phyloP scores from a whole-genome alignment of 164 flowering plant species.

The Pachysandra terminalis region DNA sequence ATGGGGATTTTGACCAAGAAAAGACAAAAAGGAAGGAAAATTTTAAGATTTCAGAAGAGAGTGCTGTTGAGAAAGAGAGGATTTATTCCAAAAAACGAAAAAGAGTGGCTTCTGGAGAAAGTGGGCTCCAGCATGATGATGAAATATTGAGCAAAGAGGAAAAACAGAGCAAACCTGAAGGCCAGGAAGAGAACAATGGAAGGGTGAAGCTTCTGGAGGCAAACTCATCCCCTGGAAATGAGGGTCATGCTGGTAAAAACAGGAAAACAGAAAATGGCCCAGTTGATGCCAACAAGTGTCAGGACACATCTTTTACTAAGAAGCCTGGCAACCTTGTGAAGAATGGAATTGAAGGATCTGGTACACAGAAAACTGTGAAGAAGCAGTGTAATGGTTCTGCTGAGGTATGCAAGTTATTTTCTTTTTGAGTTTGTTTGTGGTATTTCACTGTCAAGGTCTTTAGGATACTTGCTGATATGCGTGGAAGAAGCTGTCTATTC shows the following conservation, averaged over 20 bases:
- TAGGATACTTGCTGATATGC: not conserved
- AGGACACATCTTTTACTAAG: constrained; percentile 4
- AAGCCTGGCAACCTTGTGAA: constrained; percentile 15
- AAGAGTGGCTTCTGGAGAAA: constrained; percentile 39
- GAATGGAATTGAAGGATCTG: constrained; percentile 23
- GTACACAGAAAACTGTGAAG: constrained; percentile 20
- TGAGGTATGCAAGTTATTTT: constrained; percentile 40
- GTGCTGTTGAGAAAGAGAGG: constrained; percentile 16
- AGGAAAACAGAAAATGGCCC: constrained; percentile 19
- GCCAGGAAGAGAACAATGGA: constrained; percentile 22
- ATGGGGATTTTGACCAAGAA: constrained; percentile 6
- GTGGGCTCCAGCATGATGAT: constrained; percentile 19
- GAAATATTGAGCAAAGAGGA: constrained; percentile 25
- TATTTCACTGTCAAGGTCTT: not conserved
- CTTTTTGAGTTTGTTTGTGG: not conserved
- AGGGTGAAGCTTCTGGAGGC: constrained; percentile 5
- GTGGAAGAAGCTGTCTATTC: not conserved
- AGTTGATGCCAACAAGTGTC: constrained; percentile 6
- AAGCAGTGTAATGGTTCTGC: constrained; percentile 43
- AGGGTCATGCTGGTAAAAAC: constrained; percentile 17
- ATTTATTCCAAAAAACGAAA: constrained; percentile 63
- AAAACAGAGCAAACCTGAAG: constrained; percentile 35
- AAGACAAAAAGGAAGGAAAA: constrained; percentile 14
- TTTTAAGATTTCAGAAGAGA: constrained; percentile 15
- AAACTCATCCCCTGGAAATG: constrained; percentile 8